Evolutionary conservation across 345 rosid genomes (phyloP).

Genomic region (Gossypium arboreum): DNA sequence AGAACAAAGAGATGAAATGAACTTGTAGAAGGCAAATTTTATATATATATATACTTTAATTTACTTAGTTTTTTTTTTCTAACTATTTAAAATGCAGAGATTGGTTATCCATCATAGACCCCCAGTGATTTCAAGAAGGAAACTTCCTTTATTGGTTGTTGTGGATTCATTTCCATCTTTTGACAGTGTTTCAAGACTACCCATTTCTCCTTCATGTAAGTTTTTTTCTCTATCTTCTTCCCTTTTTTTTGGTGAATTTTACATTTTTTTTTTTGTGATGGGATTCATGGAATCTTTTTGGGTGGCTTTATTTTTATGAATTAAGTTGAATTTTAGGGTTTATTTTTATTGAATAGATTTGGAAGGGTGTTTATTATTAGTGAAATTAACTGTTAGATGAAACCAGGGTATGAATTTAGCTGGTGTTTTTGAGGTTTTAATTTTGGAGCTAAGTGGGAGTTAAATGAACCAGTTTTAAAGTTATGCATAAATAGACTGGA

Average conservation of each 20-base stretch:
- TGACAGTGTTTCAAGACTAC: conserved; percentile 32
- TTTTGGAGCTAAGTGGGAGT: background rate
- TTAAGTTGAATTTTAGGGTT: background rate
- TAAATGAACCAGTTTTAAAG: background rate
- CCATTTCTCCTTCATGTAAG: conserved; percentile 46
- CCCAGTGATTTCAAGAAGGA: conserved; percentile 36
- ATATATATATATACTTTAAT: background rate
- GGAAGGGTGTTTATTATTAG: background rate
- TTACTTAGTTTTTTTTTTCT: background rate
- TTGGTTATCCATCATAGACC: conserved; percentile 31
- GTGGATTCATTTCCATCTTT: conserved; percentile 51
- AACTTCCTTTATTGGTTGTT: conserved; percentile 44
- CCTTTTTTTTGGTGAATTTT: background rate
- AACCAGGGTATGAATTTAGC: background rate
- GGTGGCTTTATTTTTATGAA: background rate
- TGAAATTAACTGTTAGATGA: background rate
- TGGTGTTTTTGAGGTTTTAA: background rate
- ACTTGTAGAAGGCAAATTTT: conserved; percentile 5
- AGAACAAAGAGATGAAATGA: conserved; percentile 24
- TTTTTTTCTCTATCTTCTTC: background rate
- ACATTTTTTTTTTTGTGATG: background rate
- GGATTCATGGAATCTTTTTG: background rate
- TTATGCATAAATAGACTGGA: background rate
- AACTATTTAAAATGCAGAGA: conserved; percentile 37
- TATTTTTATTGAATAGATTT: background rate